Evolutionary conservation across 2,329 filamentous ascomycete species (phyloP).

Genomic region (Phoma sp.): DNA sequence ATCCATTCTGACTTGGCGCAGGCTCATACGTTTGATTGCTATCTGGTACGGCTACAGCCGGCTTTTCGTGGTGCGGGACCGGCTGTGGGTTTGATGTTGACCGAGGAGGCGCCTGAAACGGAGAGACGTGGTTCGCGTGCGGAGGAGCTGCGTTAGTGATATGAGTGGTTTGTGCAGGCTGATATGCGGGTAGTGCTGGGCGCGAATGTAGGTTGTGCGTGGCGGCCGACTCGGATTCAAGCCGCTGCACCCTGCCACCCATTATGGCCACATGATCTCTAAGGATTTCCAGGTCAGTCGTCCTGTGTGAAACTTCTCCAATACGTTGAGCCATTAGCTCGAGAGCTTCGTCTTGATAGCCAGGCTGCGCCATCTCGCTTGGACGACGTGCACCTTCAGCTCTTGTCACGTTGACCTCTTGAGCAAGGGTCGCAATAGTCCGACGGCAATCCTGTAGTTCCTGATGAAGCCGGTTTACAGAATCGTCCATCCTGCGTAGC

Average conservation of each 20-base stretch:
- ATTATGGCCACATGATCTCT: constrained; percentile 57
- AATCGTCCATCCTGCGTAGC: constrained; percentile 50
- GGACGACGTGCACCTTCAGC: constrained; percentile 26
- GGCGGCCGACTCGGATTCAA: constrained; percentile 21
- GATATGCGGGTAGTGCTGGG: not conserved
- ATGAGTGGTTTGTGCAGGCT: constrained; percentile 23
- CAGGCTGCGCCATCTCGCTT: constrained; percentile 18
- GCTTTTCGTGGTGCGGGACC: constrained; percentile 23
- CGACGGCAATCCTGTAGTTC: constrained; percentile 50
- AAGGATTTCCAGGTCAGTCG: constrained; percentile 55
- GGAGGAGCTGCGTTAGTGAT: constrained; percentile 20
- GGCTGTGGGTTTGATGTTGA: constrained; percentile 21
- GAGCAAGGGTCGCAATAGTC: constrained; percentile 45
- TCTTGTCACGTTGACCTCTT: constrained; percentile 38
- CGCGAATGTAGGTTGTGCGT: constrained; percentile 1
- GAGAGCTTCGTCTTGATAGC: constrained; percentile 48
- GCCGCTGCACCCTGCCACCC: constrained; percentile 52
- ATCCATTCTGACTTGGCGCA: constrained; percentile 39
- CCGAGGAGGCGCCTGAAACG: constrained; percentile 22
- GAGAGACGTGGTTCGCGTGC: not conserved
- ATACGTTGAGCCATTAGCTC: constrained; percentile 54
- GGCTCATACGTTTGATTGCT: constrained; percentile 27
- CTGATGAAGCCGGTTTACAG: constrained; percentile 48
- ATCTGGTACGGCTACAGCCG: constrained; percentile 19
- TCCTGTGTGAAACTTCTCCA: constrained; percentile 49